Conservation (phyloP, 345 rosid species). For the Capsella bursapastoris region DNA sequence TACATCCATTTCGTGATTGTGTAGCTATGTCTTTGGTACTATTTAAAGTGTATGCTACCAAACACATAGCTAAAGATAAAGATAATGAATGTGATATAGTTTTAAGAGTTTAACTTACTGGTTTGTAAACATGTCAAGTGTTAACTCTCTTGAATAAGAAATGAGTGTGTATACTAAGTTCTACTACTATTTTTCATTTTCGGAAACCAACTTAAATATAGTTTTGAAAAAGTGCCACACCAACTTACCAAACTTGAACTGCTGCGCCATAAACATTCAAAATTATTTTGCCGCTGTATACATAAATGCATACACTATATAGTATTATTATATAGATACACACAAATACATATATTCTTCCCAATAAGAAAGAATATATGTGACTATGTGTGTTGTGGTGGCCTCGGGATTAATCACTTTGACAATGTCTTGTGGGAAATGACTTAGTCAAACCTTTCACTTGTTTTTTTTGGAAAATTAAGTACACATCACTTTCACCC, state of each 20-base stretch:
- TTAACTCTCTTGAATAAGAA: conserved; percentile 20
- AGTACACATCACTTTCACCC: conserved; percentile 38
- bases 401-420: conserved; percentile 47
- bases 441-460: conserved; percentile 44
- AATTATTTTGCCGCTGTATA: background rate
- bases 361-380: conserved; percentile 6
- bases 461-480: conserved; percentile 32
- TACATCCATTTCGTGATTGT: conserved; percentile 9
- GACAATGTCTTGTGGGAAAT: conserved; percentile 39
- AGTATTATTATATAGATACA: background rate
- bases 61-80: background rate
- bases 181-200: background rate
- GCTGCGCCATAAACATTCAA: conserved; percentile 26
- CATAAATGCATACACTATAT: background rate
- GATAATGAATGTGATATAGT: background rate
- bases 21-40: background rate
- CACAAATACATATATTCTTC: conserved; percentile 5
- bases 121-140: background rate
- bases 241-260: conserved; percentile 22
- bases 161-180: conserved; percentile 8
- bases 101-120: conserved; percentile 9
- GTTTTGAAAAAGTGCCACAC: conserved; percentile 27
- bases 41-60: background rate
- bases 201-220: conserved; percentile 23
- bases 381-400: conserved; percentile 32